Percentiles rank a stretch among this genome's conserved stretches.
These are phyloP conservation scores for Megacollybia platyphylla DNA, from an alignment of 1,284 basidiomycete genomes.

Conservation along the genomic window DNA sequence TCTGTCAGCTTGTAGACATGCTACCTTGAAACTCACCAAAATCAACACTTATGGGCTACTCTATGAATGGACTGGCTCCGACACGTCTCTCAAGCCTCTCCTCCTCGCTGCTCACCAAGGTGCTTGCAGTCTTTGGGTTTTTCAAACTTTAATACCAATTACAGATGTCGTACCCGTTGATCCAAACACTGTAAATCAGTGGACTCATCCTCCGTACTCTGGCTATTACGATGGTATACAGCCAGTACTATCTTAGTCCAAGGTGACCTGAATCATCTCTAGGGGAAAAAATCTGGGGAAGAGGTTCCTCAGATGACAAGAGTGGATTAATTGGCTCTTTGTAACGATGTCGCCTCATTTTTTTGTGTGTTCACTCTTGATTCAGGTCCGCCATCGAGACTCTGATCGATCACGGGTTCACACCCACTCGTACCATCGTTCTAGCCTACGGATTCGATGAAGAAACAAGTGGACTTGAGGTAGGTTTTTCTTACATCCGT, in stretches of 20 bases:
- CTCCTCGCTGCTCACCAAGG: slow-evolving; percentile 46
- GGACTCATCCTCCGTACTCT: slow-evolving; percentile 35
- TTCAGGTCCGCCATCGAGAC: slow-evolving; percentile 25
- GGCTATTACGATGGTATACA: slow-evolving; percentile 30
- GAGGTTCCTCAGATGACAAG: slow-evolving; percentile 31
- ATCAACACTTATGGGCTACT: slow-evolving; percentile 40
- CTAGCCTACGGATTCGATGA: slow-evolving; percentile 51
- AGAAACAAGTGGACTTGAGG: slow-evolving; percentile 31
- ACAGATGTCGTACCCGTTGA: slow-evolving; percentile 43
- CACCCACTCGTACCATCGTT: slow-evolving; percentile 33
- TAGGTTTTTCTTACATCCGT: slow-evolving; percentile 5
- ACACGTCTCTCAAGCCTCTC: slow-evolving; percentile 39
- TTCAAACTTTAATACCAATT: background rate
- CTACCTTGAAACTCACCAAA: slow-evolving; percentile 23
- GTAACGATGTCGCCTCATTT: slow-evolving; percentile 6
- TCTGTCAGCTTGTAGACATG: slow-evolving; percentile 17
- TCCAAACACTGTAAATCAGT: slow-evolving; percentile 24
- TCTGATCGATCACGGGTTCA: slow-evolving; percentile 27
- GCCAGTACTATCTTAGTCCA: background rate
- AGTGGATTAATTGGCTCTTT: slow-evolving; percentile 24
- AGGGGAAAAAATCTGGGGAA: slow-evolving; percentile 26
- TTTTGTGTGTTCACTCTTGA: slow-evolving; percentile 3
- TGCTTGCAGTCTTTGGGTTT: slow-evolving; percentile 7
- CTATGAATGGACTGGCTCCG: slow-evolving; percentile 41
- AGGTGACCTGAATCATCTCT: background rate